Evolutionary conservation across 2,329 filamentous ascomycete genomes (phyloP).

Genomic region (Raffaelea ambrosiae): DNA sequence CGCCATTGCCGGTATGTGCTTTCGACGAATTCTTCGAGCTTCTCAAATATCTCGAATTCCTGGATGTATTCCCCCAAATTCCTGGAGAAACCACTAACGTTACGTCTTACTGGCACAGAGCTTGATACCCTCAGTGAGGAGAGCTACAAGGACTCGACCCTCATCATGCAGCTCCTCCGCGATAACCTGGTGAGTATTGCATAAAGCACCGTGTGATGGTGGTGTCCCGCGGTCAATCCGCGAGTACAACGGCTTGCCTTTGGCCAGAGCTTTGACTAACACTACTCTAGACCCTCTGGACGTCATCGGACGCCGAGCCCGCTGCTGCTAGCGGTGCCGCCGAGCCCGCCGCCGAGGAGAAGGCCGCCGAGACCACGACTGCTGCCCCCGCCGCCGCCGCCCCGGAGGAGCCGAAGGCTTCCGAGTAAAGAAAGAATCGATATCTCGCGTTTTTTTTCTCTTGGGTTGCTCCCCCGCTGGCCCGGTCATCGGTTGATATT

Average conservation of each 20-base stretch:
- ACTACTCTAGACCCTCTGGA: constrained; percentile 89
- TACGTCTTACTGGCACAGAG: constrained; percentile 43
- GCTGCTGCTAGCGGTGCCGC: constrained; percentile 44
- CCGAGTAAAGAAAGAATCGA: constrained; percentile 39
- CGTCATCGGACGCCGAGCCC: constrained; percentile 93
- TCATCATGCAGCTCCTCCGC: constrained; percentile 97
- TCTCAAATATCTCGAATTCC: no score
- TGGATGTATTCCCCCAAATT: constrained; percentile 1
- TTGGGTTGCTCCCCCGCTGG: constrained; percentile 23
- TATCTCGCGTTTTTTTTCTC: constrained; percentile 10
- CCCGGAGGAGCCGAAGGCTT: constrained; percentile 60
- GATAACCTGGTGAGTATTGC: constrained; percentile 72
- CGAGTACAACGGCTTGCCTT: no score
- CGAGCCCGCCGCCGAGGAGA: constrained; percentile 45
- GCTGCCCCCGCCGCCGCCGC: constrained; percentile 31
- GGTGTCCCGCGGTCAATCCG: no score
- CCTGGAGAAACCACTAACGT: constrained; percentile 13
- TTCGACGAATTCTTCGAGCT: no score
- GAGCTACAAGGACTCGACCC: constrained; percentile 98
- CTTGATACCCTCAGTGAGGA: constrained; percentile 95
- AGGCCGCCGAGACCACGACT: constrained; percentile 25
- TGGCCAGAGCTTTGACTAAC: constrained; percentile 25
- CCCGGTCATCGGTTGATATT: constrained; percentile 32
- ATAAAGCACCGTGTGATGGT: no score
- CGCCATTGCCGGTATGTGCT: constrained; percentile 65